Conservation (phyloP, 2,329 filamentous ascomycete species). For the Colletotrichum ledebouriae region DNA sequence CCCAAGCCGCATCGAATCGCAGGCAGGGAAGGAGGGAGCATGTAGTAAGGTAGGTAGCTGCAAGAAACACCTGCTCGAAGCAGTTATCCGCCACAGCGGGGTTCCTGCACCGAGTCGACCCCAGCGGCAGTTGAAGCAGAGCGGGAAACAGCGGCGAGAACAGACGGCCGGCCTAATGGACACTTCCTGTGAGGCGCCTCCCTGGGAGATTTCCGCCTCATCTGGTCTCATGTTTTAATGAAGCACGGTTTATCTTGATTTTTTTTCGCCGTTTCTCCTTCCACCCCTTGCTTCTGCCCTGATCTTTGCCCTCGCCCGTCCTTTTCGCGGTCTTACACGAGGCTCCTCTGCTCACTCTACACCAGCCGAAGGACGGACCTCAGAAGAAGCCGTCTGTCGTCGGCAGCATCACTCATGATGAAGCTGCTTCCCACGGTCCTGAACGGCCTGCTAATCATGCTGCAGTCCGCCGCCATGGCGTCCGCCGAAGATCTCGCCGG, state of each 20-base stretch:
- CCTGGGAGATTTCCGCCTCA: too few relatives aligned
- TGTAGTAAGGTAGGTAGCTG: neutral
- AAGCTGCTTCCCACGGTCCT: constrained; percentile 25
- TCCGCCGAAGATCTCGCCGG: constrained; percentile 10
- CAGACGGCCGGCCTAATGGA: neutral
- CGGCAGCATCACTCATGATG: constrained; percentile 23
- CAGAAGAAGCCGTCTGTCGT: constrained; percentile 4
- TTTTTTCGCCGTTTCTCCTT: too few relatives aligned
- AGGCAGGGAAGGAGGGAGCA: neutral
- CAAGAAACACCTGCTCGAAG: constrained; percentile 2
- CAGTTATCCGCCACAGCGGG: constrained; percentile 34
- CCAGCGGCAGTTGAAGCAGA: constrained; percentile 3
- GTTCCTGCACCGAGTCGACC: constrained; percentile 33
- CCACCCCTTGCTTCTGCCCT: neutral
- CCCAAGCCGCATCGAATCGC: constrained; percentile 4
- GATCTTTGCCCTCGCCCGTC: neutral
- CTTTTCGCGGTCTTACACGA: neutral
- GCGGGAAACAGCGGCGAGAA: constrained; percentile 6
- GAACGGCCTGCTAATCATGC: constrained; percentile 5
- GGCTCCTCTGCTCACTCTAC: neutral
- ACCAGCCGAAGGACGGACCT: neutral
- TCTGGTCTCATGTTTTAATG: neutral
- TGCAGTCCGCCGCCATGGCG: constrained; percentile 35
- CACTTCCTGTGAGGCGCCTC: too few relatives aligned
- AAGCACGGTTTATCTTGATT: too few relatives aligned